Conservation (phyloP, 2,329 filamentous ascomycete species). For the Sporothrix brasiliensis region DNA sequence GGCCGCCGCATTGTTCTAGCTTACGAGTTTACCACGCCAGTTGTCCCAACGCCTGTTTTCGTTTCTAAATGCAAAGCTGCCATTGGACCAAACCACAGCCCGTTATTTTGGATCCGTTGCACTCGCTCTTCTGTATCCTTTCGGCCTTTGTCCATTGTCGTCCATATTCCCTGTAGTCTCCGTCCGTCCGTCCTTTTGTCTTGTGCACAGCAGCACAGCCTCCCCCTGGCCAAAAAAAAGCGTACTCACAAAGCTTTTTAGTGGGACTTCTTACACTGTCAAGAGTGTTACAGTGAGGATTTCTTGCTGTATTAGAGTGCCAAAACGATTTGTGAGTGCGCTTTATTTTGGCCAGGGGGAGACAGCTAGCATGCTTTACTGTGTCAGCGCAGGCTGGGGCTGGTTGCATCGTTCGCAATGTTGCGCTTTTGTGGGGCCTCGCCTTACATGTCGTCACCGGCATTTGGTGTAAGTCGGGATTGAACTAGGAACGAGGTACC, state of each 20-base stretch:
- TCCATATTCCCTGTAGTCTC: not conserved
- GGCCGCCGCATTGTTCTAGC: too few relatives aligned
- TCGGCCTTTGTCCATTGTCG: too few relatives aligned
- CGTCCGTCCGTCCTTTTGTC: not conserved
- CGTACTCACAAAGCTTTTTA: too few relatives aligned
- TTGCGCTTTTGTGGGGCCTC: not conserved
- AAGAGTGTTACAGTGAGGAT: too few relatives aligned
- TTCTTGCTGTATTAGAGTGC: too few relatives aligned
- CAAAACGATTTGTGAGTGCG: too few relatives aligned
- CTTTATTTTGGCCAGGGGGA: too few relatives aligned
- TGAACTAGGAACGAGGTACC: slow-evolving; percentile 1
- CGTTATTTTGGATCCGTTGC: not conserved
- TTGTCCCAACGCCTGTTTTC: not conserved
- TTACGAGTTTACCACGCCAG: too few relatives aligned
- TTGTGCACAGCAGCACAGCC: not conserved
- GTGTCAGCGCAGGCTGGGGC: not conserved
- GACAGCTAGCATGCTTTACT: slow-evolving; percentile 6
- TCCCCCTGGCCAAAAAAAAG: too few relatives aligned
- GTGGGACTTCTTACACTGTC: too few relatives aligned
- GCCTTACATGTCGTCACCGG: slow-evolving; percentile 20
- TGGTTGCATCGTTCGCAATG: not conserved
- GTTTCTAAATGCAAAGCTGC: slow-evolving; percentile 4
- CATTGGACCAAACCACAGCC: slow-evolving; percentile 6
- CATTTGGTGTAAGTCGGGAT: slow-evolving; percentile 10
- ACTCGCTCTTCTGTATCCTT: not conserved